Evolutionary conservation across 306 rosid genomes (phyloP), one percentile per base, ranked within the genome.

Genomic region (Lathyrus sativus): DNA sequence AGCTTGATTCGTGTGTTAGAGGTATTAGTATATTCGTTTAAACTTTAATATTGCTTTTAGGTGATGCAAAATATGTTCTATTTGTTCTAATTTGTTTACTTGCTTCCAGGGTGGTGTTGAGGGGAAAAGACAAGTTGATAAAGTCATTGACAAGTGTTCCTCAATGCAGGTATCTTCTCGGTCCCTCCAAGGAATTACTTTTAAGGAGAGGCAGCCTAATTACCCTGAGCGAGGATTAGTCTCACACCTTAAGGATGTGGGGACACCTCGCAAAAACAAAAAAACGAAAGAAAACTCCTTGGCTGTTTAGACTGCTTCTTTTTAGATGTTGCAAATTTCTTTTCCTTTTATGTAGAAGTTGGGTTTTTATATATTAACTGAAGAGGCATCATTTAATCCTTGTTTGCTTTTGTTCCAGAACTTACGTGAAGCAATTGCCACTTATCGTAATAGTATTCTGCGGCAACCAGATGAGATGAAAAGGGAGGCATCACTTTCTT

Each of bases 381-480:
- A 72, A 59, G 60, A 35, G 45, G 59, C 74, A 59, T 51, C 74
- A 65, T 74, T 55, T 64, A 65, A 44, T 72, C 24, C 56, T 62
- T 83, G 55, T 48, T 78, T 73, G 46, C 41, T 65, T 73, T 54
- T 67, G 68, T 67, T 71, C 61, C 82, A 91, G 97, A 91, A 91
- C 76, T 83, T 91, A 70, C 95, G 97, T 2, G 97, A 91, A 69
- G 96, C 97, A 59, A 91, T 91, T 79, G 97, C 89, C 77, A 81
- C 85, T 60, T 91, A 91, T 61, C 97, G 97, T 74, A 86, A 80
- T 70, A 91, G 95, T 76, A 88, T 91, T 81, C 77, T 85, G 58
- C 83, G 89, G 56, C 97, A 91, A 66, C 91, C 95, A 43, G 97
- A 91, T 88, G 97, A 91, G 83, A 91, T 88, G 97, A 91, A 91